Evolutionary conservation across 192 early-diverging fungal species (phyloP).

Genomic region (Pilobolus umbonatus): DNA sequence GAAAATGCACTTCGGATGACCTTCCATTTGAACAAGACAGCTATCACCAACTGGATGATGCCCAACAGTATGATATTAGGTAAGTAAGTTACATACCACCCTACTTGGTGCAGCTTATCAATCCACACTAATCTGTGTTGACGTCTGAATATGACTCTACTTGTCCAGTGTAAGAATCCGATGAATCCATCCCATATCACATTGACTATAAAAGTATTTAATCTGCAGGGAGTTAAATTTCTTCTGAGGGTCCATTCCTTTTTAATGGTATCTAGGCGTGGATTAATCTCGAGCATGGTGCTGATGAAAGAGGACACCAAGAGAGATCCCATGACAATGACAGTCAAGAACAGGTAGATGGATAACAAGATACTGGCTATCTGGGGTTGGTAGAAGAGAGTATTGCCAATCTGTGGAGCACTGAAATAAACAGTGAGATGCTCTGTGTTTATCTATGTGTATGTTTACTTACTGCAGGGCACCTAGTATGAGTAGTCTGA

Average conservation of each 20-base stretch:
- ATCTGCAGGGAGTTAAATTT: neutral
- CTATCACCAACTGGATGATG: constrained; percentile 1
- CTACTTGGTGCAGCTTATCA: constrained; percentile 11
- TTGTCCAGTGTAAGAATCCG: neutral
- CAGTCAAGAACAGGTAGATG: constrained; percentile 26
- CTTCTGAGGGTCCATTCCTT: neutral
- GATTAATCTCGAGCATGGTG: constrained; percentile 14
- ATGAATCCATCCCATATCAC: constrained; percentile 13
- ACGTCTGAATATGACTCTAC: neutral
- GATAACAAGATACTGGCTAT: constrained; percentile 20
- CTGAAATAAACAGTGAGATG: constrained; percentile 11
- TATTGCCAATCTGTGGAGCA: constrained; percentile 30
- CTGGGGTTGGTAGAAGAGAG: constrained; percentile 23
- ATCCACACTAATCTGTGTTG: constrained; percentile 1
- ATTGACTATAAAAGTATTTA: constrained; percentile 4
- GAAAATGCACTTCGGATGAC: no score
- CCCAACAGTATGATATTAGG: constrained; percentile 18
- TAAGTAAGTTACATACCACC: constrained; percentile 23
- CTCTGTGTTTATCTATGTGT: neutral
- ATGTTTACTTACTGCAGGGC: constrained; percentile 31
- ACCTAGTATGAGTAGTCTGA: constrained; percentile 26
- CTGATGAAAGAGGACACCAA: constrained; percentile 25
- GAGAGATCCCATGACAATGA: constrained; percentile 14
- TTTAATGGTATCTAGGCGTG: neutral
- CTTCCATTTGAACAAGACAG: neutral